A percentile compares a stretch with the other conserved stretches of the same genome.
These are phyloP conservation scores for Aspergillus phoenicis DNA, from an alignment of 2,329 filamentous ascomycete genomes.

Conservation along the genomic window DNA sequence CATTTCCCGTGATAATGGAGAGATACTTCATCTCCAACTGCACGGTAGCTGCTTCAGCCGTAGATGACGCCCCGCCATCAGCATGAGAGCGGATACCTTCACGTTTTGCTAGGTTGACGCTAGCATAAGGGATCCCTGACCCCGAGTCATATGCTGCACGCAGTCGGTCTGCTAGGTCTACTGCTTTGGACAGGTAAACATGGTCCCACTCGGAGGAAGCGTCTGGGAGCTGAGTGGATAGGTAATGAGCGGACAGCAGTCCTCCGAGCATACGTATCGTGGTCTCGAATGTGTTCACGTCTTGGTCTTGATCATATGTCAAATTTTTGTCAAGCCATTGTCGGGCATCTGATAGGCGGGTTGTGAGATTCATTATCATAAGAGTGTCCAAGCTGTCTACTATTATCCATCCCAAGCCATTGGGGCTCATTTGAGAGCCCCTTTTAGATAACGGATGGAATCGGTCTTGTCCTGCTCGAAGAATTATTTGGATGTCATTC, in stretches of 20 bases:
- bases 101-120: conserved; percentile 76
- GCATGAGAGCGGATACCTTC: conserved; percentile 77
- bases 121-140: conserved; percentile 86
- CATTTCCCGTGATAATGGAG: conserved; percentile 85
- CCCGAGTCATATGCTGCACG: conserved; percentile 80
- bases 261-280: conserved; percentile 34
- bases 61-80: conserved; percentile 86
- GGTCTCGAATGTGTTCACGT: conserved; percentile 33
- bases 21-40: conserved; percentile 97
- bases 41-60: conserved; percentile 83
- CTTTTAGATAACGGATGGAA: conserved; percentile 21
- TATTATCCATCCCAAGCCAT: conserved; percentile 25
- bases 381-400: conserved; percentile 25
- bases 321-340: conserved; percentile 17
- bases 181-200: conserved; percentile 90
- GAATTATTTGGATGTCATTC: too few relatives aligned
- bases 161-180: conserved; percentile 84
- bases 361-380: conserved; percentile 27
- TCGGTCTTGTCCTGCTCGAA: conserved; percentile 8
- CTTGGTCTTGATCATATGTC: conserved; percentile 23
- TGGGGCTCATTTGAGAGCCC: conserved; percentile 24
- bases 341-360: conserved; percentile 19
- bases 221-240: conserved; percentile 18
- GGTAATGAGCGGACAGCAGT: conserved; percentile 27
- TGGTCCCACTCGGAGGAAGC: conserved; percentile 69